These are phyloP conservation scores for Trametes elegans DNA, from an alignment of 768 basidiomycete species.

Conservation along the genomic window DNA sequence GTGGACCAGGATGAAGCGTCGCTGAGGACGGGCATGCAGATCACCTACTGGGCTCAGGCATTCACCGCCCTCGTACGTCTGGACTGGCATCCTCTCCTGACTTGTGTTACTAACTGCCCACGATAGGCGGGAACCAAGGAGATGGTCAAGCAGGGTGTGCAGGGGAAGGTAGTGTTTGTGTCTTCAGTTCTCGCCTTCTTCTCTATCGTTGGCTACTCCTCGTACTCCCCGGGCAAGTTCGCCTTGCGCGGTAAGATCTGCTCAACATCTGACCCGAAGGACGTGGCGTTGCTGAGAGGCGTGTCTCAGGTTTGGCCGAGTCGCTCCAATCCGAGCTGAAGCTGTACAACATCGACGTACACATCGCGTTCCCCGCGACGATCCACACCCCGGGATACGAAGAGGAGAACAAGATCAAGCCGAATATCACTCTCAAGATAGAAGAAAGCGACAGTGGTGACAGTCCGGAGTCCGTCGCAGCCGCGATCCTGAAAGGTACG, in stretches of 20 bases:
- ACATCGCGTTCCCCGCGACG: conserved; percentile 80
- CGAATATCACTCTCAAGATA: conserved; percentile 67
- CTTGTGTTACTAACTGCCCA: not conserved
- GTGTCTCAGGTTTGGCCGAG: conserved; percentile 83
- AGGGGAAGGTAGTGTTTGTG: conserved; percentile 74
- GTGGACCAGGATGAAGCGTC: conserved; percentile 64
- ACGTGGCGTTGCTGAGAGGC: too few relatives aligned
- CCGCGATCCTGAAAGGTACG: conserved; percentile 56
- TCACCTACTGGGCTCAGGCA: conserved; percentile 55
- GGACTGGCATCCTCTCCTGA: not conserved
- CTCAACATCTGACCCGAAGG: too few relatives aligned
- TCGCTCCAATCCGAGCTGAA: conserved; percentile 75
- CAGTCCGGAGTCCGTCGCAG: conserved; percentile 63
- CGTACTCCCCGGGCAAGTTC: conserved; percentile 83
- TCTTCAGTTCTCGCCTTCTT: conserved; percentile 74
- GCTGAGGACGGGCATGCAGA: conserved; percentile 53
- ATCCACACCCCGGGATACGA: conserved; percentile 79
- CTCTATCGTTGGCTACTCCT: conserved; percentile 72
- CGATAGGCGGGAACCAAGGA: conserved; percentile 63
- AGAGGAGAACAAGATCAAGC: conserved; percentile 78
- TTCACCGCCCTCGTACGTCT: conserved; percentile 52
- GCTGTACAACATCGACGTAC: conserved; percentile 73
- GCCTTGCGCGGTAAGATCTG: conserved; percentile 84
- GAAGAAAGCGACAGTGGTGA: conserved; percentile 69
- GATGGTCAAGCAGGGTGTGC: conserved; percentile 52